phyloP scores from a whole-genome alignment of 768 basidiomycete species.

The Lactarius akahatsu region DNA sequence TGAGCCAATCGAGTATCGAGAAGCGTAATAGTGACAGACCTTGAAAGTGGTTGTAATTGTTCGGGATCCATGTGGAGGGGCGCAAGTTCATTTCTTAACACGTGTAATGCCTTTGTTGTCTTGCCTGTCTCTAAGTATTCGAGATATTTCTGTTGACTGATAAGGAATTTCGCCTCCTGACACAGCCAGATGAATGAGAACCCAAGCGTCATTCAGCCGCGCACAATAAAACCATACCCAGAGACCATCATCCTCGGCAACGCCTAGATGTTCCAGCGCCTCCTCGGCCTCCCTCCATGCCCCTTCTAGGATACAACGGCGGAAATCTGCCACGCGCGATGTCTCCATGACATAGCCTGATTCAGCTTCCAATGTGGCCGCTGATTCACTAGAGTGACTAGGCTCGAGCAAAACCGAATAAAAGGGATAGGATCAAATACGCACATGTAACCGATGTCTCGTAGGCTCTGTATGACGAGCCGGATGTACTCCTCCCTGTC shows the following conservation, averaged over 20 bases:
- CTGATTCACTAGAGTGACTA: slow-evolving; percentile 66
- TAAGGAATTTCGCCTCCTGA: slow-evolving; percentile 81
- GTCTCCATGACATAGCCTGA: slow-evolving; percentile 88
- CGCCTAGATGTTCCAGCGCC: slow-evolving; percentile 65
- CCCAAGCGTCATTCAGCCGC: neutral
- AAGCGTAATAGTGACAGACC: slow-evolving; percentile 47
- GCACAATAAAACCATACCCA: slow-evolving; percentile 49
- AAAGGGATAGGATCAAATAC: slow-evolving; percentile 22
- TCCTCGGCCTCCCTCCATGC: slow-evolving; percentile 78
- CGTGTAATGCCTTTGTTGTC: slow-evolving; percentile 78
- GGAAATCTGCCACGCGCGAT: slow-evolving; percentile 73
- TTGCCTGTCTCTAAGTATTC: slow-evolving; percentile 83
- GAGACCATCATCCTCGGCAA: slow-evolving; percentile 63
- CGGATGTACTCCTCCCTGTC: slow-evolving; percentile 91
- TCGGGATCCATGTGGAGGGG: slow-evolving; percentile 78
- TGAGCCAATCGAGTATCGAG: neutral
- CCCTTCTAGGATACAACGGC: slow-evolving; percentile 75
- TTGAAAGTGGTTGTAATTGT: slow-evolving; percentile 82
- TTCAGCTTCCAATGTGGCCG: slow-evolving; percentile 85
- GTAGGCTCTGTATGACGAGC: slow-evolving; percentile 82
- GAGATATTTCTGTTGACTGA: slow-evolving; percentile 94
- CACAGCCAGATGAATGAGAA: slow-evolving; percentile 13
- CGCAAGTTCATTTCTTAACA: slow-evolving; percentile 86
- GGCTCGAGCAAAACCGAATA: slow-evolving; percentile 22
- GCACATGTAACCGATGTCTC: slow-evolving; percentile 76